phyloP scores from a whole-genome alignment of 352 stramenopile species.

The Phytophthora pistaciae region DNA sequence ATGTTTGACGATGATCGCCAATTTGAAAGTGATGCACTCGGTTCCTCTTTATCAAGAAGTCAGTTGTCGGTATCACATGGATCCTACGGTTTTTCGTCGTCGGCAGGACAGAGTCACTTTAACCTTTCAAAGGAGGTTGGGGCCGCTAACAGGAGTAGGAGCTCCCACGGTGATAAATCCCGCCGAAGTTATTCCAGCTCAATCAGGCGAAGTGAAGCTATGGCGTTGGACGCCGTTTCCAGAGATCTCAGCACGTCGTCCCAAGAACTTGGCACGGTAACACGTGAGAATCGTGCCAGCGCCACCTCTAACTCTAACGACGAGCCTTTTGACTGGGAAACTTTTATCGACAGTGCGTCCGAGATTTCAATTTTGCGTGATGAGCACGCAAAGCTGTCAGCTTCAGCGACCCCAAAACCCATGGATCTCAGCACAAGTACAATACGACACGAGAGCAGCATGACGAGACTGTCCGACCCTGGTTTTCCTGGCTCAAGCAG shows the following conservation, averaged over 20 bases:
- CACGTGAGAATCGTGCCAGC: slow-evolving; percentile 17
- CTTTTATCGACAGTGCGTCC: slow-evolving; percentile 68
- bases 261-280: slow-evolving; percentile 5
- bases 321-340: slow-evolving; percentile 67
- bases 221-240: slow-evolving; percentile 30
- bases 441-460: slow-evolving; percentile 30
- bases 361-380: slow-evolving; percentile 40
- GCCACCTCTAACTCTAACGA: slow-evolving; percentile 15
- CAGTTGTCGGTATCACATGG: slow-evolving; percentile 53
- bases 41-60: slow-evolving; percentile 66
- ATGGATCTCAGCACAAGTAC: slow-evolving; percentile 37
- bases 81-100: slow-evolving; percentile 31
- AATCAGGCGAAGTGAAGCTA: slow-evolving; percentile 24
- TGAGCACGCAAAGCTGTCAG: slow-evolving; percentile 22
- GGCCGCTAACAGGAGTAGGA: slow-evolving; percentile 9
- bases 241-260: slow-evolving; percentile 27
- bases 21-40: slow-evolving; percentile 39
- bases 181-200: slow-evolving; percentile 13
- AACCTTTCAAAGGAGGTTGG: slow-evolving; percentile 24
- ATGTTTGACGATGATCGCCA: slow-evolving; percentile 39
- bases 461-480: slow-evolving; percentile 9
- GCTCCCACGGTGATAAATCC: background rate
- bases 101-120: slow-evolving; percentile 18
- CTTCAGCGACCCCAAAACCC: slow-evolving; percentile 11
- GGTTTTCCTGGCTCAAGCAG: background rate